A percentile compares a stretch with the other conserved stretches of the same genome.
Evolutionary conservation across 1,139 yeast species (phyloP).

Genomic region (Meyerozyma sp.): DNA sequence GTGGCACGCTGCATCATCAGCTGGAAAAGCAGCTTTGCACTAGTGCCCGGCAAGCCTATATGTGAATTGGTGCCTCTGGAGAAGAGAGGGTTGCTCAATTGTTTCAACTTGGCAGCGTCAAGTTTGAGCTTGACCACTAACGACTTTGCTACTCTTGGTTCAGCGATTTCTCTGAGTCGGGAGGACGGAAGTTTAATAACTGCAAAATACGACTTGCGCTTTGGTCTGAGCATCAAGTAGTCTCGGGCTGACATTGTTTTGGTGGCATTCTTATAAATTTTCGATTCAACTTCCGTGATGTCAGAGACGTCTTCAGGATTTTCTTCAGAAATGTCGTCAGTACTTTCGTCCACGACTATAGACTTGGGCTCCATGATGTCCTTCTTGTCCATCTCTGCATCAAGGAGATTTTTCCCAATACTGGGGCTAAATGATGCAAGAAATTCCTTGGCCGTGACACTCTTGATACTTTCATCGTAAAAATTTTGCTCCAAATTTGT

Average conservation of each 20-base stretch:
- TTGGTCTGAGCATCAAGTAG: slow-evolving; percentile 9
- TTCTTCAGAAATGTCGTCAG: neutral
- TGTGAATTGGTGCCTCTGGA: slow-evolving; percentile 5
- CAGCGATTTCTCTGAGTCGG: neutral
- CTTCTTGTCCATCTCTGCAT: neutral
- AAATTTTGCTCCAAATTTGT: slow-evolving; percentile 32
- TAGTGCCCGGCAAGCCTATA: neutral
- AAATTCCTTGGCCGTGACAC: slow-evolving; percentile 29
- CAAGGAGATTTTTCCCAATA: neutral
- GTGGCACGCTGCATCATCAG: slow-evolving; percentile 23
- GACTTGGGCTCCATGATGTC: neutral
- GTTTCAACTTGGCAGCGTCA: slow-evolving; percentile 15
- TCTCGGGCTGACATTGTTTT: slow-evolving; percentile 22
- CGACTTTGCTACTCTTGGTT: neutral
- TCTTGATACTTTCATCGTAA: slow-evolving; percentile 13
- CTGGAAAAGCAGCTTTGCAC: slow-evolving; percentile 13
- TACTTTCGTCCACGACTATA: neutral
- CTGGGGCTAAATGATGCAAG: slow-evolving; percentile 16
- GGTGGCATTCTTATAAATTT: slow-evolving; percentile 12
- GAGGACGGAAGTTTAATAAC: slow-evolving; percentile 17
- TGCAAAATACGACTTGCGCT: slow-evolving; percentile 7
- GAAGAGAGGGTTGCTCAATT: slow-evolving; percentile 9
- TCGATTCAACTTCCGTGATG: slow-evolving; percentile 11
- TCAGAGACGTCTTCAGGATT: neutral
- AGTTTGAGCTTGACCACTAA: neutral